These are phyloP conservation scores for Chytridium lagenaria DNA, from an alignment of 371 early-diverging fungal species.

Conservation along the genomic window DNA sequence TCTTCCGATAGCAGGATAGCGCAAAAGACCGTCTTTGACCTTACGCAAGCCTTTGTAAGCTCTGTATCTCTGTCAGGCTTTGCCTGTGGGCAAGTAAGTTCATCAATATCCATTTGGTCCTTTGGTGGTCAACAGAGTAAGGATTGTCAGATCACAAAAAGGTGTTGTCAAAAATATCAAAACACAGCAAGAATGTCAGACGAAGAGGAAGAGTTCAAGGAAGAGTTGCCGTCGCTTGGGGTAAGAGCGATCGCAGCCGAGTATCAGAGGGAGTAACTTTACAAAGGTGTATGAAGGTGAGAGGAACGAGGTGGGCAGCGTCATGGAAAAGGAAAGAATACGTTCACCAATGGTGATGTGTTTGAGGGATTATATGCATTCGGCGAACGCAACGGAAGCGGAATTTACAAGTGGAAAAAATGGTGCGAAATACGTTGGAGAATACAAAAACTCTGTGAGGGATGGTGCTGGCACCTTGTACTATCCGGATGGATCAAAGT, in stretches of 20 bases:
- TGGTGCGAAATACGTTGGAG: conserved; percentile 54
- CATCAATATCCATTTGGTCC: conserved; percentile 8
- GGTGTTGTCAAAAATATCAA: background rate
- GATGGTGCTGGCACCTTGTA: conserved; percentile 55
- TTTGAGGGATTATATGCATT: conserved; percentile 56
- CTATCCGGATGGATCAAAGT: conserved; percentile 61
- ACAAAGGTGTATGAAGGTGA: conserved; percentile 59
- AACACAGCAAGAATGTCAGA: conserved; percentile 17
- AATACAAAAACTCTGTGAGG: conserved; percentile 49
- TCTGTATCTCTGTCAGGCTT: background rate
- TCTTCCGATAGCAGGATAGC: background rate
- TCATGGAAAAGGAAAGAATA: conserved; percentile 60
- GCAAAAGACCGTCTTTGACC: conserved; percentile 3
- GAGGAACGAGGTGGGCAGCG: conserved; percentile 52
- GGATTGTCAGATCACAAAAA: background rate
- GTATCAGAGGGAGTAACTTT: background rate
- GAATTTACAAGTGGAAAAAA: conserved; percentile 59
- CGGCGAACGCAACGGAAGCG: conserved; percentile 52
- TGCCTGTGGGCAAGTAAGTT: background rate
- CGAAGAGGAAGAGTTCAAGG: conserved; percentile 46
- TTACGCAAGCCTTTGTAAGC: background rate
- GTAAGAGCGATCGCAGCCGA: conserved; percentile 28
- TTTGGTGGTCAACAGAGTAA: background rate
- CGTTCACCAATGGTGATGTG: conserved; percentile 60
- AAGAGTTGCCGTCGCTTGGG: conserved; percentile 52